Base-by-base conservation (phyloP, 2,329 filamentous ascomycete species). In the Leptographium procerum region DNA sequence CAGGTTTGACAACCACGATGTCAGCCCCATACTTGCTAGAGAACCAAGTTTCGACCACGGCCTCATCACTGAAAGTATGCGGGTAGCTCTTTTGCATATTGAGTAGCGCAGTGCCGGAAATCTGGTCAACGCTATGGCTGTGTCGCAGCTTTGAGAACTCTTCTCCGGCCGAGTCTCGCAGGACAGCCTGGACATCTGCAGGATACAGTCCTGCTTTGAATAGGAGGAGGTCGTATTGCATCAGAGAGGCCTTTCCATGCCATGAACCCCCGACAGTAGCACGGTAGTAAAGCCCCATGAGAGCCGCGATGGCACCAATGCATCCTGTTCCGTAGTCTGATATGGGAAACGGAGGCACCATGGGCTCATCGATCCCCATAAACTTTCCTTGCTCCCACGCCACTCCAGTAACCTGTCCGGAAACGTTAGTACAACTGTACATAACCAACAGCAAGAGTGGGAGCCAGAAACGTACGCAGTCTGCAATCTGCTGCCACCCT, bases 301-400 rank as follows among this genome's bases (percentile, higher is more conserved):
- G 68, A 0, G 85, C 85, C 4, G 85, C 82, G 63, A 87, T 83
- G 51, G 84, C 83, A 4, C 85, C 86, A 72, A 88, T 84, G 66
- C 84, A 87, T 33, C 86, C 86, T 0, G 86, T 88, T 45, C 85
- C 85, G 64, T 89, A 89, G 70, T 82, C 81, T 26, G 78, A 82
- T 63, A 83, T 83, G 33, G 81, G 81, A 59, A 84, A 83, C 0
- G 84, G 83, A 52, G 85, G 85, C 0, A 87, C 81, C 1, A 87
- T 78, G 19, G 84, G 84, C 65, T 86, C 84, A 34, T 79, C 66
- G 14, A 83, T 66, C 1, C 79, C 80, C 80, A 85, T 84, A 63
- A 81, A 81, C 9, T 70, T 67, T n/a, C 82, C 82, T 64, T 85
- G 83, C n/a, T 75, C 77, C 79, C 80, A 84, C 0, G 81, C 80